Conservation (phyloP, 306 rosid species). For the Malus fusca region DNA sequence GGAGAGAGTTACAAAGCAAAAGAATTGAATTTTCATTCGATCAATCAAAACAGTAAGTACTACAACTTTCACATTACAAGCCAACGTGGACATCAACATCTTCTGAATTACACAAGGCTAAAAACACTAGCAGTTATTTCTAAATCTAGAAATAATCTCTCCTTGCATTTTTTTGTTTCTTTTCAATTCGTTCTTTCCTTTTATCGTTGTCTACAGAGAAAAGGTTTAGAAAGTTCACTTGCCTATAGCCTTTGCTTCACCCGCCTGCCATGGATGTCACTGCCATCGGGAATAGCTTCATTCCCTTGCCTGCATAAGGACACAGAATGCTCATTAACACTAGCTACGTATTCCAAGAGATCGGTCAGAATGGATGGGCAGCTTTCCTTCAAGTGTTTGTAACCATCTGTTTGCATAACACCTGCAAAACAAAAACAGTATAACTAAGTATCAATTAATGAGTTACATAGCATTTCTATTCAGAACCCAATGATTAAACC, state of each 20-base stretch:
- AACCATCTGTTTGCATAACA: conserved; percentile 91
- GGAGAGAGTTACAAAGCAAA: background rate
- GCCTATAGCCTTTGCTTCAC: conserved; percentile 79
- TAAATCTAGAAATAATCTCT: conserved; percentile 15
- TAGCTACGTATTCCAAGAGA: conserved; percentile 80
- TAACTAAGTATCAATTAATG: conserved; percentile 4
- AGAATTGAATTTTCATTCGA: background rate
- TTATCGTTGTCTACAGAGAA: conserved; percentile 9
- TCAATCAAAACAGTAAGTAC: background rate
- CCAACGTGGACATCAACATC: conserved; percentile 1
- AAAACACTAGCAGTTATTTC: conserved; percentile 16
- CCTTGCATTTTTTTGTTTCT: background rate
- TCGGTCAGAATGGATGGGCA: conserved; percentile 79
- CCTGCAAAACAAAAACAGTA: conserved; percentile 31
- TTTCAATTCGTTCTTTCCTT: background rate
- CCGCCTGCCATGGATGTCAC: conserved; percentile 81
- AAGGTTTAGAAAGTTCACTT: conserved; percentile 4
- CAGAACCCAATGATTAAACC: background rate
- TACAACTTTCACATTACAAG: conserved; percentile 12
- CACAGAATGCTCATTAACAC: conserved; percentile 62
- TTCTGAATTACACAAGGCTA: conserved; percentile 10
- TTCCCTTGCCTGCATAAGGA: conserved; percentile 49
- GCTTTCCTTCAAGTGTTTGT: conserved; percentile 80
- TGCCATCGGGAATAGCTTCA: conserved; percentile 68
- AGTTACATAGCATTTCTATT: background rate